Conservation (phyloP, 1,284 basidiomycete genomes). For the Rhodotorula mucilaginosa region DNA sequence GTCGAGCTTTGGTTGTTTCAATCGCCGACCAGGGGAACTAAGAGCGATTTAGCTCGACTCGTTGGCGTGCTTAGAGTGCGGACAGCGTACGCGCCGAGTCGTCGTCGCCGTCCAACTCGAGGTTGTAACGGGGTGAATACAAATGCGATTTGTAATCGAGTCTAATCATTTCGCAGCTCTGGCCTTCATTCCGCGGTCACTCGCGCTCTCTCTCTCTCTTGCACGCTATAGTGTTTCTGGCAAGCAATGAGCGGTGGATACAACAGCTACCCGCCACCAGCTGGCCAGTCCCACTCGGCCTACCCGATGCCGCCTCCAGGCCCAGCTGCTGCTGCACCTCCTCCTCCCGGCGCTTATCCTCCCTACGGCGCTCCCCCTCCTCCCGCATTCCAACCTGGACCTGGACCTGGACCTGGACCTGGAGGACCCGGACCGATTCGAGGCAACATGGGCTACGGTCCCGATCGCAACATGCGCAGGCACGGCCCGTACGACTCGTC, state of each 20-base stretch:
- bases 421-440: not conserved
- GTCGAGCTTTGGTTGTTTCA: not conserved
- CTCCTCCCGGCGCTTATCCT: not conserved
- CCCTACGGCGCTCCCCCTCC: not conserved
- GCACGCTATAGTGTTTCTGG: not conserved
- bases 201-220: not conserved
- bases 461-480: not conserved
- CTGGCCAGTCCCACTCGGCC: not conserved
- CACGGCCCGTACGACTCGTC: constrained; percentile 13
- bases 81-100: no score
- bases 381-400: not conserved
- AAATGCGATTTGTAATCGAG: not conserved
- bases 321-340: not conserved
- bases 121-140: no score
- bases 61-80: no score
- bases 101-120: no score
- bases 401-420: not conserved
- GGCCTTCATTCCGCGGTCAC: not conserved
- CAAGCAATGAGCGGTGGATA: constrained; percentile 6
- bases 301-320: not conserved
- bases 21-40: no score
- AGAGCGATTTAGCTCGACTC: no score
- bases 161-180: not conserved
- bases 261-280: constrained; percentile 4
- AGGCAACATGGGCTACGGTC: constrained; percentile 1